A percentile compares a stretch with the other conserved stretches of the same genome.
These are phyloP conservation scores for Dactylellina drechsleri DNA, from an alignment of 2,329 filamentous ascomycete genomes.

Conservation along the genomic window DNA sequence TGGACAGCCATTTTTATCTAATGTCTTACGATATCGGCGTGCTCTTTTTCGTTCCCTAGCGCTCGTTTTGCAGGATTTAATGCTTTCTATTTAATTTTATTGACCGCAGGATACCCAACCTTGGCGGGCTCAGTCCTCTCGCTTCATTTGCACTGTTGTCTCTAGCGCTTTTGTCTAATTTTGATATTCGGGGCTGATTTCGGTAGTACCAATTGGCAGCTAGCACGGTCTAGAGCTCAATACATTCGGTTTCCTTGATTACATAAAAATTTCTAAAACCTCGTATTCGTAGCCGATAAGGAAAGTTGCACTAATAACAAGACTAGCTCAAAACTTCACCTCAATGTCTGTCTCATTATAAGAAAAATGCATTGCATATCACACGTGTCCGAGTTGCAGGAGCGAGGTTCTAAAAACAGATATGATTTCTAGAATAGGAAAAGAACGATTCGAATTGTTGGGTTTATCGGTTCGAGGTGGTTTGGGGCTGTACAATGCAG, in stretches of 20 bases:
- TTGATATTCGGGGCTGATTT: background rate
- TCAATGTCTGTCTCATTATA: no score
- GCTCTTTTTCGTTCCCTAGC: constrained; percentile 15
- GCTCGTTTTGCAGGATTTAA: constrained; percentile 20
- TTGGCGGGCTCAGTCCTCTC: constrained; percentile 33
- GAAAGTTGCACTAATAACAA: no score
- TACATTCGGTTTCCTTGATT: background rate
- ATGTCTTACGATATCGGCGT: constrained; percentile 32
- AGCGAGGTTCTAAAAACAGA: constrained; percentile 16
- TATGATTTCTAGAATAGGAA: constrained; percentile 13
- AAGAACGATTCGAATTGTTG: background rate
- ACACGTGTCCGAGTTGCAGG: background rate
- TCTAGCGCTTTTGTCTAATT: background rate
- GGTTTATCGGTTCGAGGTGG: constrained; percentile 4
- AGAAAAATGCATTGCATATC: background rate
- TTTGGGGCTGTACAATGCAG: constrained; percentile 16
- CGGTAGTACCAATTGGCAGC: constrained; percentile 1
- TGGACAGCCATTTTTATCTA: constrained; percentile 10
- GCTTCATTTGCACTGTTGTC: constrained; percentile 8
- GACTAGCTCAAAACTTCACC: no score
- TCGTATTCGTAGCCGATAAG: background rate
- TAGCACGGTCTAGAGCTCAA: constrained; percentile 21
- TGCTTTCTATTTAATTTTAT: constrained; percentile 9
- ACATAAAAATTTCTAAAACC: constrained; percentile 1
- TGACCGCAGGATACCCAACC: constrained; percentile 41